Evolutionary conservation across 2,329 filamentous ascomycete species (phyloP).

Genomic region (Apiospora sp.): DNA sequence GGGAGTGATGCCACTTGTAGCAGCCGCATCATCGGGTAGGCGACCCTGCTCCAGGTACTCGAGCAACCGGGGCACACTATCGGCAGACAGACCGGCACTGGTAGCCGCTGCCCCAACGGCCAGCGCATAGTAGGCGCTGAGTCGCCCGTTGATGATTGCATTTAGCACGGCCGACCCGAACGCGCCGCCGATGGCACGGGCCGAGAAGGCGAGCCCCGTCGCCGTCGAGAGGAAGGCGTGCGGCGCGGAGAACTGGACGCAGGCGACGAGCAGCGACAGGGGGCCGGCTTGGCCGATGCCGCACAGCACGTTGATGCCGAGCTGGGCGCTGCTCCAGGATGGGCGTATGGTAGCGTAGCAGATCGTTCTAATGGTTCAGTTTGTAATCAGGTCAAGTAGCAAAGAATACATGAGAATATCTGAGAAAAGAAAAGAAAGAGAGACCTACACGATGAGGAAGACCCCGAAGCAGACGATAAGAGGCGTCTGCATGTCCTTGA

Average conservation of each 20-base stretch:
- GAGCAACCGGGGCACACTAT: neutral
- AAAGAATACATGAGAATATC: neutral
- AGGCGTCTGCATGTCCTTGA: conserved; percentile 57
- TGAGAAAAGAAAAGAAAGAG: neutral
- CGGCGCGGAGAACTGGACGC: conserved; percentile 61
- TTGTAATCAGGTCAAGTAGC: neutral
- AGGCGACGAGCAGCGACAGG: conserved; percentile 57
- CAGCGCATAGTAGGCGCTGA: conserved; percentile 48
- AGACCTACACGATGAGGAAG: conserved; percentile 55
- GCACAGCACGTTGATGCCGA: conserved; percentile 55
- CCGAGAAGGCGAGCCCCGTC: conserved; percentile 61
- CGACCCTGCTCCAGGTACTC: neutral
- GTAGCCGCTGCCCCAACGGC: conserved; percentile 51
- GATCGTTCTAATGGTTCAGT: conserved; percentile 44
- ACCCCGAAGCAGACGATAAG: conserved; percentile 54
- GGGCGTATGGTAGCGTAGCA: conserved; percentile 55
- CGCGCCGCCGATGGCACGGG: conserved; percentile 60
- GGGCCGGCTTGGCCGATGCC: conserved; percentile 59
- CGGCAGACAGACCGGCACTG: conserved; percentile 49
- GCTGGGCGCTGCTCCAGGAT: conserved; percentile 52
- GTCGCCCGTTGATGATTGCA: conserved; percentile 58
- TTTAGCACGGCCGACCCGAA: conserved; percentile 61
- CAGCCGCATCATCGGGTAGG: neutral
- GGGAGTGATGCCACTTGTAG: conserved; percentile 45
- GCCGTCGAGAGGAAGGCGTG: conserved; percentile 61